Evolutionary conservation across 2,329 filamentous ascomycete species (phyloP).

Genomic region (Cladophialophora bantiana): DNA sequence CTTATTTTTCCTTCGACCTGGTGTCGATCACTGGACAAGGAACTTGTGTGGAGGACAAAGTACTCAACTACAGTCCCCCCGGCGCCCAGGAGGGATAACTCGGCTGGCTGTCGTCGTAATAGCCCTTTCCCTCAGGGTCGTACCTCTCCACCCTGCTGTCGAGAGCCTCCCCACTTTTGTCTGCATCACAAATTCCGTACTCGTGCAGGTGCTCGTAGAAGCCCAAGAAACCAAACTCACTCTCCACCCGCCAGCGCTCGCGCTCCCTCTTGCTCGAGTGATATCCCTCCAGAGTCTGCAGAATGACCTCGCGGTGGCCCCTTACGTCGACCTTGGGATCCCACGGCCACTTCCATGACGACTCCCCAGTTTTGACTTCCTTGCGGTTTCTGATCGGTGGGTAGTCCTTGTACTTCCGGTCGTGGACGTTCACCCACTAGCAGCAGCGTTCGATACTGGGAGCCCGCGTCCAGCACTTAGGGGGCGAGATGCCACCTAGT

Average conservation of each 20-base stretch:
- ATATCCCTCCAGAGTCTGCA: background rate
- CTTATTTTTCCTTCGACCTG: too few species aligned
- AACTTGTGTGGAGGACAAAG: too few species aligned
- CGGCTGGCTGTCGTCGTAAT: background rate
- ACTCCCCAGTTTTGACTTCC: background rate
- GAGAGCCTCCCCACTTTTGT: slow-evolving; percentile 2
- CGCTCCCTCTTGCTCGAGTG: background rate
- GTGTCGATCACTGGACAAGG: too few species aligned
- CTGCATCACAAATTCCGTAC: slow-evolving; percentile 2
- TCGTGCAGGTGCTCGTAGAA: background rate
- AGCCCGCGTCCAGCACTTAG: slow-evolving; percentile 1
- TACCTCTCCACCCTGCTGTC: background rate
- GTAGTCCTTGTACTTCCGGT: slow-evolving; percentile 1
- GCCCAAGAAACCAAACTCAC: background rate
- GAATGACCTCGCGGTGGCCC: slow-evolving; percentile 5
- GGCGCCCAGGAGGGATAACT: background rate
- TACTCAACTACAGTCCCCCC: background rate
- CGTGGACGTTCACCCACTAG: slow-evolving; percentile 7
- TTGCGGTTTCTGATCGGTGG: background rate
- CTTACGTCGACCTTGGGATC: background rate
- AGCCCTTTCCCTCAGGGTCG: slow-evolving; percentile 3
- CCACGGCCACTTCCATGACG: background rate
- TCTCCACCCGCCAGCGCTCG: background rate
- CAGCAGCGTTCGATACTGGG: slow-evolving; percentile 12
- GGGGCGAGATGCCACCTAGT: background rate